Conservation (phyloP, 495 filamentous ascomycete genomes). For the Aspergillus wentii region DNA sequence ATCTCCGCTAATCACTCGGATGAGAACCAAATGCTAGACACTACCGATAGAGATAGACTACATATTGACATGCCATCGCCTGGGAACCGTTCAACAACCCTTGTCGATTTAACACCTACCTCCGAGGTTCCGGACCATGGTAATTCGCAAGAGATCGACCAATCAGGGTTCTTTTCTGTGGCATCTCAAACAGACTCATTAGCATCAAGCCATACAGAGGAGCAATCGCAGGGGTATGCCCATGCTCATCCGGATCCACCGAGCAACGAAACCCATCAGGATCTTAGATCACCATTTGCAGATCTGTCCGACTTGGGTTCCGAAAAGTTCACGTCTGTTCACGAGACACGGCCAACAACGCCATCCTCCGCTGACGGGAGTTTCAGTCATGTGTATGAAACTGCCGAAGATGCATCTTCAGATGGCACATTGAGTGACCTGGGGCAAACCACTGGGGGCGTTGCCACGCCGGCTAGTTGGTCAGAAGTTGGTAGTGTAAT, state of each 20-base stretch:
- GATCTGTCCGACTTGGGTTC: constrained; percentile 21
- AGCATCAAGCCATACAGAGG: constrained; percentile 27
- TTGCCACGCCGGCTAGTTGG: constrained; percentile 67
- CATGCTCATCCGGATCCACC: constrained; percentile 31
- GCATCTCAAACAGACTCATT: constrained; percentile 12
- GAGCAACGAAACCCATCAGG: constrained; percentile 26
- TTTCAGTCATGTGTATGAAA: constrained; percentile 29
- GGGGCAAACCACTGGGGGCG: constrained; percentile 42
- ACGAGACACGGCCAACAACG: constrained; percentile 27
- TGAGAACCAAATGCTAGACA: background rate
- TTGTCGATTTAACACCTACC: constrained; percentile 44
- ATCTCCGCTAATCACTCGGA: constrained; percentile 30
- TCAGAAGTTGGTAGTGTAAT: constrained; percentile 72
- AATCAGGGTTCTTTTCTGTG: constrained; percentile 10
- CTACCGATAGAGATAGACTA: constrained; percentile 11
- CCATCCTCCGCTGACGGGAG: constrained; percentile 33
- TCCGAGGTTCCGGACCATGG: constrained; percentile 31
- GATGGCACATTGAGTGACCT: constrained; percentile 64
- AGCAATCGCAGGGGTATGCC: constrained; percentile 17
- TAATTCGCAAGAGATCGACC: constrained; percentile 7
- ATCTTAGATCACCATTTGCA: constrained; percentile 19
- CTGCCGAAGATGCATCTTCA: constrained; percentile 25
- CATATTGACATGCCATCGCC: constrained; percentile 32
- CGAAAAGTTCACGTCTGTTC: constrained; percentile 12
- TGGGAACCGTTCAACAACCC: constrained; percentile 32